A percentile compares a stretch with the other conserved stretches of the same genome.
Conservation (phyloP, 139 green algal species). For the Astrephomene gubernaculifera region DNA sequence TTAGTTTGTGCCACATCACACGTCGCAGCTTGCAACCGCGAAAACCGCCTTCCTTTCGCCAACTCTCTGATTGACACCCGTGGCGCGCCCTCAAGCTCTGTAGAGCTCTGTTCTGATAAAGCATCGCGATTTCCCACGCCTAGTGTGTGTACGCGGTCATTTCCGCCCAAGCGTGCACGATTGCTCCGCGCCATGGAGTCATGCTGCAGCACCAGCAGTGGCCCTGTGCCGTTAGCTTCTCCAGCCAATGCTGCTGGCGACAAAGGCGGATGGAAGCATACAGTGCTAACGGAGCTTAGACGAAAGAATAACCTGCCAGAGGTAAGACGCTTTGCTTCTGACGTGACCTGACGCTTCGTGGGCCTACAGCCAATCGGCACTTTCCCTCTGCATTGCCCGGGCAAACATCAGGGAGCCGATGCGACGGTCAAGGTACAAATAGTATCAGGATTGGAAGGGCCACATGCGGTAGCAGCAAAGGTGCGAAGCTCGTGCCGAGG, state of each 20-base stretch:
- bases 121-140: too few species aligned
- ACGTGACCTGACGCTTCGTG: neutral
- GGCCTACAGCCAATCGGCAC: too few species aligned
- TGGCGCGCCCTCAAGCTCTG: neutral
- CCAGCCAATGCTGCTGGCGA: neutral
- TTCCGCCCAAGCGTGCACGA: too few species aligned
- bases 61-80: constrained; percentile 22
- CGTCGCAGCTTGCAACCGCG: constrained; percentile 3
- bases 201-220: neutral
- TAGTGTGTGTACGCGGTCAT: too few species aligned
- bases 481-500: too few species aligned
- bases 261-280: constrained; percentile 11
- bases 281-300: neutral
- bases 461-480: neutral
- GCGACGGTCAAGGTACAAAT: constrained; percentile 10
- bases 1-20: too few species aligned
- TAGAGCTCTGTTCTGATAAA: too few species aligned
- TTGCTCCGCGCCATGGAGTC: constrained; percentile 17
- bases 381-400: too few species aligned
- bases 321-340: neutral
- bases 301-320: neutral
- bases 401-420: neutral
- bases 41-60: neutral
- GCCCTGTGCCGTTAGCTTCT: neutral
- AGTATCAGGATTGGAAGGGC: neutral